These are phyloP conservation scores for Takakia lepidozioides DNA, from an alignment of 225 moss, liverwort and hornwort species.

Conservation along the genomic window DNA sequence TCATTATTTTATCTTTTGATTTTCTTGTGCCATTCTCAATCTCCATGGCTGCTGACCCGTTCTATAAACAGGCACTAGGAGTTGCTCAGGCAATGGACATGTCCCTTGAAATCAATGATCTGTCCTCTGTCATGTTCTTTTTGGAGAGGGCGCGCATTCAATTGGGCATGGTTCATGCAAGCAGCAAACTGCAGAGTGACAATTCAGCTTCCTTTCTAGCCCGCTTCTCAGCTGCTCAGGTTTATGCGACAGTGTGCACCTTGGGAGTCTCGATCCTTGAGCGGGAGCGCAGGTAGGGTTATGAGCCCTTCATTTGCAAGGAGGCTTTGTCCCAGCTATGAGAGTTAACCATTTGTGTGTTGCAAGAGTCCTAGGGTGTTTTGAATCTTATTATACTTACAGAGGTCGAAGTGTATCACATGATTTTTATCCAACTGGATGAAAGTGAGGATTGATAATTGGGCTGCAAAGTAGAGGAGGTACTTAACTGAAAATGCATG, in stretches of 20 bases:
- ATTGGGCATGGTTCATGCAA: conserved; percentile 28
- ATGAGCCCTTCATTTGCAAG: too few species aligned
- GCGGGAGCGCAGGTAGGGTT: conserved; percentile 73
- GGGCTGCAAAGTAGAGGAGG: too few species aligned
- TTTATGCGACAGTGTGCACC: conserved; percentile 78
- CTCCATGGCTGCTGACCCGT: background rate
- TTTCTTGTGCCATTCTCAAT: too few species aligned
- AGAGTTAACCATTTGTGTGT: too few species aligned
- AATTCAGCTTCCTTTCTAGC: conserved; percentile 55
- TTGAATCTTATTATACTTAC: too few species aligned
- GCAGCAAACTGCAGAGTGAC: conserved; percentile 18
- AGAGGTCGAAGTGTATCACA: too few species aligned
- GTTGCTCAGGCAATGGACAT: conserved; percentile 89
- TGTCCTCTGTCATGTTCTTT: conserved; percentile 39
- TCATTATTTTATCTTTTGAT: too few species aligned
- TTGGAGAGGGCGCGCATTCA: conserved; percentile 39
- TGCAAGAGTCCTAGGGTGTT: too few species aligned
- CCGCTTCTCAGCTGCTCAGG: conserved; percentile 81
- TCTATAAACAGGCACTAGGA: conserved; percentile 62
- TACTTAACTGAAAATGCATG: too few species aligned
- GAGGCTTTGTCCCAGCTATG: too few species aligned
- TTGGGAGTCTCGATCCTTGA: conserved; percentile 83
- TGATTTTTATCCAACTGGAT: too few species aligned
- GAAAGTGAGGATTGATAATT: too few species aligned
- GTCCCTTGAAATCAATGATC: conserved; percentile 76